phyloP scores from a whole-genome alignment of 2,329 filamentous ascomycete species.

The Aschersonia sp. region DNA sequence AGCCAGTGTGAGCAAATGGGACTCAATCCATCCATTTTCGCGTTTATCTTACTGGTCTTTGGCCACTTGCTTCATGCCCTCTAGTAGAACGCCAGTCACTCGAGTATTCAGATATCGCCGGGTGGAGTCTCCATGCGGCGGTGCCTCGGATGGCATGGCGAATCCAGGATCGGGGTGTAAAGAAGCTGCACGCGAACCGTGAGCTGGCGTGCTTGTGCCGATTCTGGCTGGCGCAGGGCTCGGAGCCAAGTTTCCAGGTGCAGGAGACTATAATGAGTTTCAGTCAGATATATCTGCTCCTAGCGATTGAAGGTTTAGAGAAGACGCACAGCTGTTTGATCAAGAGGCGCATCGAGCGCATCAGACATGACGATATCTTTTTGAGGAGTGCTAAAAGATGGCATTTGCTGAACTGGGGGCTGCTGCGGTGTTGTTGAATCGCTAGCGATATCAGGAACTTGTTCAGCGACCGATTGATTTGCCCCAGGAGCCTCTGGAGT shows the following conservation, averaged over 20 bases:
- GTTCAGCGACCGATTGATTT: too few relatives aligned
- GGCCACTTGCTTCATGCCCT: conserved; percentile 61
- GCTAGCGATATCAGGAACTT: not conserved
- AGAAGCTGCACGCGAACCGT: conserved; percentile 40
- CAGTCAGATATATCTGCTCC: not conserved
- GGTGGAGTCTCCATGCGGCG: conserved; percentile 52
- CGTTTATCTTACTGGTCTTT: conserved; percentile 49
- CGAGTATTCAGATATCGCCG: conserved; percentile 59
- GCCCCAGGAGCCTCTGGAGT: too few relatives aligned
- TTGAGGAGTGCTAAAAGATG: conserved; percentile 10
- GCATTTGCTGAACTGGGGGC: conserved; percentile 5
- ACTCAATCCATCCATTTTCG: not conserved
- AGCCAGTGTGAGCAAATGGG: not conserved
- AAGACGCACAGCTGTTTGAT: conserved; percentile 23
- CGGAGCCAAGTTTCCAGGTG: conserved; percentile 19
- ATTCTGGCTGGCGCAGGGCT: conserved; percentile 29
- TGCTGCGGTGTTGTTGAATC: not conserved
- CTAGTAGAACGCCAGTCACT: conserved; percentile 52
- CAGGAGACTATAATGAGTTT: conserved; percentile 17
- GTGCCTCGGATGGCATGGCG: conserved; percentile 44
- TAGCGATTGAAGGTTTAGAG: not conserved
- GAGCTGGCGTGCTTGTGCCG: conserved; percentile 36
- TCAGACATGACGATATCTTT: conserved; percentile 31
- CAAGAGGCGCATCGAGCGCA: conserved; percentile 23
- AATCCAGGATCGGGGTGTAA: conserved; percentile 38